Evolutionary conservation across 2,329 filamentous ascomycete genomes (phyloP).

Genomic region (Xylaria sp.): DNA sequence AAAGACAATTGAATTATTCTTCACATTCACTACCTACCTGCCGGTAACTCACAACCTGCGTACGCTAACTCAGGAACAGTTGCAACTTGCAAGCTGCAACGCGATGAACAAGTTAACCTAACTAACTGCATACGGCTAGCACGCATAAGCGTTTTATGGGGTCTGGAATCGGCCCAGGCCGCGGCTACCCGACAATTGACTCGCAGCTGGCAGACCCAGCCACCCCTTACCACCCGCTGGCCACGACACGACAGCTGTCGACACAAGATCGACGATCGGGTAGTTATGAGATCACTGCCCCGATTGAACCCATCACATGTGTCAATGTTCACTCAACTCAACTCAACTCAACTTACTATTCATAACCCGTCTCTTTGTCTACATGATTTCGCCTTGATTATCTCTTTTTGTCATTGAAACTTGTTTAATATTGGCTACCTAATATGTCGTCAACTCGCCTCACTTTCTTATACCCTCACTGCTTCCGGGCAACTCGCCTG

Average conservation of each 20-base stretch:
- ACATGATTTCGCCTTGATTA: neutral
- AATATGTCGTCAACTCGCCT: slow-evolving; percentile 58
- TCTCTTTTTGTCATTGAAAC: neutral
- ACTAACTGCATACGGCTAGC: neutral
- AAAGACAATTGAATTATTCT: no score
- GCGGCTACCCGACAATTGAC: neutral
- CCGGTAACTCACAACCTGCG: no score
- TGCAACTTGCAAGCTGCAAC: no score
- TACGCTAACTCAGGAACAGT: no score
- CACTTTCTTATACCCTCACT: slow-evolving; percentile 63
- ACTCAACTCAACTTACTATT: neutral
- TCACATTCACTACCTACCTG: no score
- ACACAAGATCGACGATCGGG: neutral
- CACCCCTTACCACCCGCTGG: neutral
- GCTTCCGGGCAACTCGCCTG: slow-evolving; percentile 52
- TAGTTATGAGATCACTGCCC: neutral
- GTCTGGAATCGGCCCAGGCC: neutral
- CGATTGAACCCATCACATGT: neutral
- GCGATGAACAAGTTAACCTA: neutral
- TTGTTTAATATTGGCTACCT: no score
- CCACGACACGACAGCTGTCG: neutral
- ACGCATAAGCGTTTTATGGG: neutral
- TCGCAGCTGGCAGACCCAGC: neutral
- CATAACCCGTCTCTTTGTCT: neutral
- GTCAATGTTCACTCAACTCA: neutral